A percentile compares a stretch with the other conserved stretches of the same genome.
phyloP scores from a whole-genome alignment of 2,329 filamentous ascomycete species.

The Calcarisporium arbuscula region DNA sequence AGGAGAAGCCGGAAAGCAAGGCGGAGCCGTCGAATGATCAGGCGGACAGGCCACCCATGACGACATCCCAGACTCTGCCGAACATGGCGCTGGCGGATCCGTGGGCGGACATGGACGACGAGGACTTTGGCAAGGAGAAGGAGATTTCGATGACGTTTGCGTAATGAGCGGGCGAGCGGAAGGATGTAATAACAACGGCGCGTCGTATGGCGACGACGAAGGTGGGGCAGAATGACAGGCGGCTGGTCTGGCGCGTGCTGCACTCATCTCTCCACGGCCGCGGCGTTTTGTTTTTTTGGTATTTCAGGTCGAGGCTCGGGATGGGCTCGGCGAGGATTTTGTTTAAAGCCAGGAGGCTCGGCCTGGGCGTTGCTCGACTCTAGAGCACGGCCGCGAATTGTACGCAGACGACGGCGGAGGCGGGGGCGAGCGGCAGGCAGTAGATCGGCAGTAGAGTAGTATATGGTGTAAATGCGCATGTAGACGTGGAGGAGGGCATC shows the following conservation, averaged over 20 bases:
- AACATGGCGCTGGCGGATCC: conserved; percentile 50
- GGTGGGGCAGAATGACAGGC: too few relatives aligned
- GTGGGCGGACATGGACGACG: conserved; percentile 64
- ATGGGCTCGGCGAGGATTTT: too few relatives aligned
- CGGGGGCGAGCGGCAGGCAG: too few relatives aligned
- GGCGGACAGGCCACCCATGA: conserved; percentile 20
- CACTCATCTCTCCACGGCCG: neutral
- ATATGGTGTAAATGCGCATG: too few relatives aligned
- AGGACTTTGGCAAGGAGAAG: conserved; percentile 64
- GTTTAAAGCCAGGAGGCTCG: too few relatives aligned
- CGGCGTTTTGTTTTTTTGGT: conserved; percentile 1
- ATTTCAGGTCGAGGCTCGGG: too few relatives aligned
- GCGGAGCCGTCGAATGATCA: conserved; percentile 19
- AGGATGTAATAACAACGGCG: neutral
- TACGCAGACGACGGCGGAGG: too few relatives aligned
- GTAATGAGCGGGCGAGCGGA: conserved; percentile 25
- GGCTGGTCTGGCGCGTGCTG: neutral
- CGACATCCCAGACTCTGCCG: conserved; percentile 42
- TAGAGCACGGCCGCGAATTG: too few relatives aligned
- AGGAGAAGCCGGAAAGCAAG: too few relatives aligned
- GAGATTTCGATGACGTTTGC: conserved; percentile 81
- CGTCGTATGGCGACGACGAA: conserved; percentile 4
- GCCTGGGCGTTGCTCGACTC: too few relatives aligned
- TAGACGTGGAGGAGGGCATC: too few relatives aligned
- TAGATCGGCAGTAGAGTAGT: too few relatives aligned